Base-by-base conservation (phyloP, 495 filamentous ascomycete species). In the Tetracladium setigerum region DNA sequence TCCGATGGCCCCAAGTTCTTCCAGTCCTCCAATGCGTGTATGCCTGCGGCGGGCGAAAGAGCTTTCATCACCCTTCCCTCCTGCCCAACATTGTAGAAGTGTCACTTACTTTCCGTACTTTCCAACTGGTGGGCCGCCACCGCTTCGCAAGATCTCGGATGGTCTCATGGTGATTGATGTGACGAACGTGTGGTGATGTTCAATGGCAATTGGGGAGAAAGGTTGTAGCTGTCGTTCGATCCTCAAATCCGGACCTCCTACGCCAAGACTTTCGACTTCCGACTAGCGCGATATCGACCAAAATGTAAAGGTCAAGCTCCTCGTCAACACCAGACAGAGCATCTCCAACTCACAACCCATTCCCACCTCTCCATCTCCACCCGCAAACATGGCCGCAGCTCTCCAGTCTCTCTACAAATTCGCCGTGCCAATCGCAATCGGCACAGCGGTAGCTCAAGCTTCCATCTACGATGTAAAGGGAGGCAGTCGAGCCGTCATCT, bases 391-490 rank as follows among this genome's bases (percentile, higher is more conserved):
- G 76, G 79, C 84, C 56, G 70, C 73, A 61, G 67, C 66, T 41
- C 79, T 91, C 34, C 65, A 66, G 41, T 65, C 74, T 36, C 52
- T 91, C 56, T 89, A 84, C 68, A 77, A 77, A 54, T 76, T 72
- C 45, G 89, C 82, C 36, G 61, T 95, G 32, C 92, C 92, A 12
- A 69, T 75, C 36, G 75, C 82, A 41, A 57, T 86, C 49, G 86
- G 71, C 56, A 65, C 73, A 44, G 64, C 74, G 37, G 52, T 91
- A 38, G 62, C 77, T 50, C 78, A 88, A 59, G 74, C 83, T 53
- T 86, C 88, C 50, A 76, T 99, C 53, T 99, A 97, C 81, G 92
- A 99, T 65, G 92, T 97, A 66, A 87, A 86, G 65, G 92, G 91
- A 57, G 92, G 92, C 50, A 82, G 83, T 35, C 79, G 92, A 45